phyloP scores from a whole-genome alignment of 495 filamentous ascomycete genomes.

The Xylaria intraflava region DNA sequence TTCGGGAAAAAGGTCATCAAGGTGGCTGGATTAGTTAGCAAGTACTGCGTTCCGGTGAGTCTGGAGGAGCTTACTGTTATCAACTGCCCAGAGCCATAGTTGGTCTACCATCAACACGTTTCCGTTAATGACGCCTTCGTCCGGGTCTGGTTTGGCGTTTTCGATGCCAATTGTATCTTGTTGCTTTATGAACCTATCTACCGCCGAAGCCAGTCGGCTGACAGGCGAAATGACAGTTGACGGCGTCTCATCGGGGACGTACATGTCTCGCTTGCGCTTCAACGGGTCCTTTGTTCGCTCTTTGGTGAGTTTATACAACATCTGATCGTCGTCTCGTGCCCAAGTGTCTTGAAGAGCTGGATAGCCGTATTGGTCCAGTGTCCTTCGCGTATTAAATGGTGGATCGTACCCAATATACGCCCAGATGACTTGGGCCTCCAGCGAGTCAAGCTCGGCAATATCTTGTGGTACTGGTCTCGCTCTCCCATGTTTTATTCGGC shows the following conservation, averaged over 20 bases:
- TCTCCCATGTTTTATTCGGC: slow-evolving; percentile 49
- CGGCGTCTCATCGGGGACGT: slow-evolving; percentile 13
- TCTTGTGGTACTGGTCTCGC: slow-evolving; percentile 50
- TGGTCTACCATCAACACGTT: slow-evolving; percentile 67
- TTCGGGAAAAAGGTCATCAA: slow-evolving; percentile 55
- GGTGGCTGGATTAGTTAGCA: slow-evolving; percentile 26
- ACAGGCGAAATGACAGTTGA: slow-evolving; percentile 10
- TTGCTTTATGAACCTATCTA: slow-evolving; percentile 9
- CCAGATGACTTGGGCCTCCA: slow-evolving; percentile 59
- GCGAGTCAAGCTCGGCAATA: slow-evolving; percentile 44
- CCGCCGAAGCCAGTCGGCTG: slow-evolving; percentile 10
- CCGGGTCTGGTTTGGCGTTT: slow-evolving; percentile 26
- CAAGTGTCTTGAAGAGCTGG: slow-evolving; percentile 55
- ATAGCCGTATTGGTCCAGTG: slow-evolving; percentile 62
- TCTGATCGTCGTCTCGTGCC: slow-evolving; percentile 61
- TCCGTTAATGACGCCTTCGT: slow-evolving; percentile 44
- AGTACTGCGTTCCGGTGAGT: not conserved
- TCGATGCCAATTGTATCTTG: slow-evolving; percentile 7
- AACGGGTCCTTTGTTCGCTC: slow-evolving; percentile 19
- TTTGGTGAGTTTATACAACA: slow-evolving; percentile 64
- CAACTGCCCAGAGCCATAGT: slow-evolving; percentile 62
- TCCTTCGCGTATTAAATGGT: slow-evolving; percentile 57
- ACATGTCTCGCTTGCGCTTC: slow-evolving; percentile 20
- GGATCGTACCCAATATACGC: slow-evolving; percentile 58
- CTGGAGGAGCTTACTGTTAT: slow-evolving; percentile 39